Conservation (phyloP, 2,329 filamentous ascomycete species). For the Botrytis fabae region DNA sequence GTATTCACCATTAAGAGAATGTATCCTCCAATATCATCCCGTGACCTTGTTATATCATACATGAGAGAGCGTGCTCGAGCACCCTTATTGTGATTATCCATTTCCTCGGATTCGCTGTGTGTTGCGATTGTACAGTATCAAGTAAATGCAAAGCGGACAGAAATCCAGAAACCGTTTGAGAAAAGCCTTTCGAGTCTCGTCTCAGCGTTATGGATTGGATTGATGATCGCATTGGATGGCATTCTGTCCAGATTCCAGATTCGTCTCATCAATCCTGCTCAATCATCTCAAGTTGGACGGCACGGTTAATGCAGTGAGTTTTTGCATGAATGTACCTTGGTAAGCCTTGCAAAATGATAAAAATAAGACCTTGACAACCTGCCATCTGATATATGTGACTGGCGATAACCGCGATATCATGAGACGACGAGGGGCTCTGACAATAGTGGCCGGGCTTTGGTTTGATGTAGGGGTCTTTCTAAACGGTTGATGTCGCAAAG, state of each 20-base stretch:
- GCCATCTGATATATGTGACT: neutral
- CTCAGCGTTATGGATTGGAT: neutral
- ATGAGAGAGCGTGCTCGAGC: too few relatives aligned
- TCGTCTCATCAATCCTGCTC: slow-evolving; percentile 6
- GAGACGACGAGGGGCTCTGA: neutral
- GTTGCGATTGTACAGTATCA: neutral
- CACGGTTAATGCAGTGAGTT: neutral
- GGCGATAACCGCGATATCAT: slow-evolving; percentile 1
- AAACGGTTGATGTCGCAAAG: neutral
- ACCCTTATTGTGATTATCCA: neutral
- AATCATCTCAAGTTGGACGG: neutral
- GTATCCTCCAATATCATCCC: too few relatives aligned
- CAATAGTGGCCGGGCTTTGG: neutral
- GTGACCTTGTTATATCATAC: too few relatives aligned
- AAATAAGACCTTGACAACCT: neutral
- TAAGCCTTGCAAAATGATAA: neutral
- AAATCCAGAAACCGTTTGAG: neutral
- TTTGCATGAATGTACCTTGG: neutral
- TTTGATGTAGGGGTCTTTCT: neutral
- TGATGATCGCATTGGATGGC: neutral
- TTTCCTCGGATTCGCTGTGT: neutral
- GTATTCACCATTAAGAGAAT: neutral
- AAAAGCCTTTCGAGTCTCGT: neutral
- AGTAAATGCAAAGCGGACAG: neutral
- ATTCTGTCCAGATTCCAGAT: neutral